phyloP scores from a whole-genome alignment of 78 protist genomes.

The Polysphondylium violaceum region DNA sequence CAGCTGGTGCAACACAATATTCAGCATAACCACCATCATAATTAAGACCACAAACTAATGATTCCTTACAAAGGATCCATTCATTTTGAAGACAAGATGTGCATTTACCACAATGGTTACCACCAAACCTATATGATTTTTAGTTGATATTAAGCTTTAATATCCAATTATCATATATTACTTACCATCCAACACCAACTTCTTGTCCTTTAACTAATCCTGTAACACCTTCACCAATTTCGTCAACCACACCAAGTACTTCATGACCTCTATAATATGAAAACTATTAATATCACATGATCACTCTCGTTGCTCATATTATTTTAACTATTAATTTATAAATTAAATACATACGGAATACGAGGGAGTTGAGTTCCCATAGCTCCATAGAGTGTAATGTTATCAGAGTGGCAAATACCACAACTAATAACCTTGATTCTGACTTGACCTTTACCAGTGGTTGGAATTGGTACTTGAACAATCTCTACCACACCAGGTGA shows the following conservation, averaged over 20 bases:
- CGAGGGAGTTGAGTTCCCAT: too few relatives aligned
- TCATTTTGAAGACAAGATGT: constrained; percentile 36
- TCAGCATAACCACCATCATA: constrained; percentile 79
- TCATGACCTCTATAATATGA: constrained; percentile 69
- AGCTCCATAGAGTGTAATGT: not conserved
- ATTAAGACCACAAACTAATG: constrained; percentile 9
- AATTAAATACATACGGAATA: not conserved
- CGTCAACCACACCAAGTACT: constrained; percentile 67
- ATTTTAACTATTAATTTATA: not conserved
- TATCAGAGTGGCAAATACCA: constrained; percentile 84
- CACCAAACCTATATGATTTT: constrained; percentile 30
- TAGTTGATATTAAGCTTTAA: too few relatives aligned
- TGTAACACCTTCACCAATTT: constrained; percentile 78
- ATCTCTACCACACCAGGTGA: not conserved
- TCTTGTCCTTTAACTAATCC: too few relatives aligned
- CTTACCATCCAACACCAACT: too few relatives aligned
- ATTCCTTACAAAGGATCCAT: constrained; percentile 3
- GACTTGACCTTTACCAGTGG: constrained; percentile 54
- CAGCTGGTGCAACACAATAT: constrained; percentile 28
- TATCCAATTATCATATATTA: too few relatives aligned
- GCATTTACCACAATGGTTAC: constrained; percentile 69
- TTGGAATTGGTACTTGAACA: constrained; percentile 36
- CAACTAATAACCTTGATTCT: constrained; percentile 58
- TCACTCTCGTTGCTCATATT: not conserved
- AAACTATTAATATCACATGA: not conserved